These are phyloP conservation scores for Adansonia madagascariensis DNA, from an alignment of 441 rosid genomes.

Conservation along the genomic window DNA sequence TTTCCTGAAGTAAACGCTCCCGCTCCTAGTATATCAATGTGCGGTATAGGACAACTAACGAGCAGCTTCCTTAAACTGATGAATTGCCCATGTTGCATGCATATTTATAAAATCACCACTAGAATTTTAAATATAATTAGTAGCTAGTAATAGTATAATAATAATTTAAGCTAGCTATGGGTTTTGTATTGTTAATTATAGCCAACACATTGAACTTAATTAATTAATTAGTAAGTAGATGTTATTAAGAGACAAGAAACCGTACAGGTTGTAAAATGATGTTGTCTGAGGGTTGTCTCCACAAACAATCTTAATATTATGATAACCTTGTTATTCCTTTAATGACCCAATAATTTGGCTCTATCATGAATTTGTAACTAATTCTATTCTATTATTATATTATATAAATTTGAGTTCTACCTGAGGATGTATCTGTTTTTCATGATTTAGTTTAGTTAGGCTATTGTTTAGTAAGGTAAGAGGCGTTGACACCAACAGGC, in stretches of 20 bases:
- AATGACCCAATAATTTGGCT: slow-evolving; percentile 29
- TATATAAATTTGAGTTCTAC: too few relatives aligned
- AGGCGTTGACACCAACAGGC: slow-evolving; percentile 15
- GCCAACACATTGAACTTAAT: background rate
- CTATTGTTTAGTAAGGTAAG: background rate
- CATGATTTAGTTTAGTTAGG: background rate
- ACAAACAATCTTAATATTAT: slow-evolving; percentile 24
- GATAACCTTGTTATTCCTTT: slow-evolving; percentile 36
- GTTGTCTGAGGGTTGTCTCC: slow-evolving; percentile 46
- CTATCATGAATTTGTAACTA: background rate
- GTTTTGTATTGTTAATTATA: background rate
- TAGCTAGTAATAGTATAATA: background rate
- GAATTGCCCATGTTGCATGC: slow-evolving; percentile 11
- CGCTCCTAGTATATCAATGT: too few relatives aligned
- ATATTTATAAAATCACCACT: background rate
- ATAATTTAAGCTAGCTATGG: background rate
- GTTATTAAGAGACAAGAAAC: slow-evolving; percentile 34
- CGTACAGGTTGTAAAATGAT: slow-evolving; percentile 33
- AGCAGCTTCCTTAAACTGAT: background rate
- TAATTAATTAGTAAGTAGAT: background rate
- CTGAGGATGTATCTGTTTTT: too few relatives aligned
- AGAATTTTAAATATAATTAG: background rate
- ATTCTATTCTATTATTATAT: background rate
- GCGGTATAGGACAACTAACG: background rate
- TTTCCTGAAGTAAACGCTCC: too few relatives aligned